Conservation (phyloP, 352 stramenopile species). For the Globisporangium polare region DNA sequence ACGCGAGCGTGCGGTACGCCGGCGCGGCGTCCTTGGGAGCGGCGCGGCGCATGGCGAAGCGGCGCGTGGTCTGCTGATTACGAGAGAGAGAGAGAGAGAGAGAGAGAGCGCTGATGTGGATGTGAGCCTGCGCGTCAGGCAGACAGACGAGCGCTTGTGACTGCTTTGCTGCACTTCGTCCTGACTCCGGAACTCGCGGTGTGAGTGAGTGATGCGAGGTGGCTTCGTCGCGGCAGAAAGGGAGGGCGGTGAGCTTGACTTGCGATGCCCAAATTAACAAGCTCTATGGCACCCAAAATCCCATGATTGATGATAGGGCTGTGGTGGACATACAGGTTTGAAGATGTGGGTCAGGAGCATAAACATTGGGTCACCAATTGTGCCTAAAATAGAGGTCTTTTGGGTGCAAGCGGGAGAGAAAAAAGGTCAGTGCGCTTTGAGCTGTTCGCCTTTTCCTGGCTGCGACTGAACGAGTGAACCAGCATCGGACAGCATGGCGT, state of each 20-base stretch:
- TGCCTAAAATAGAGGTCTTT: background rate
- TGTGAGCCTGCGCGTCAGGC: background rate
- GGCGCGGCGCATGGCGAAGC: background rate
- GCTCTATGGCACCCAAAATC: background rate
- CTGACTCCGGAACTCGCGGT: background rate
- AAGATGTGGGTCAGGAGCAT: background rate
- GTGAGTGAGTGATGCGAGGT: background rate
- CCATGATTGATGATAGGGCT: background rate
- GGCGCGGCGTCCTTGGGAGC: background rate
- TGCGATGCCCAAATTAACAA: background rate
- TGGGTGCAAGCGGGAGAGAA: background rate
- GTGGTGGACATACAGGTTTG: background rate
- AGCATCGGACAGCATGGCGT: too few relatives aligned
- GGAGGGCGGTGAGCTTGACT: background rate
- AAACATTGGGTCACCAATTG: background rate
- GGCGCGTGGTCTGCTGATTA: background rate
- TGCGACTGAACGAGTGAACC: too few relatives aligned
- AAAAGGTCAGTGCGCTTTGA: too few relatives aligned
- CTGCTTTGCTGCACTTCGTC: too few relatives aligned
- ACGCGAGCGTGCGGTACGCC: constrained; percentile 3
- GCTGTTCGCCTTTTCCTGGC: too few relatives aligned
- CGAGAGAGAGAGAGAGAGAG: background rate
- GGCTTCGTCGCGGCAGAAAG: background rate
- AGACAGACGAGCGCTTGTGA: background rate
- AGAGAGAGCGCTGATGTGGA: background rate